Conservation (phyloP, 73 alveolate genomes). For the Tetrahymena elliotti region DNA sequence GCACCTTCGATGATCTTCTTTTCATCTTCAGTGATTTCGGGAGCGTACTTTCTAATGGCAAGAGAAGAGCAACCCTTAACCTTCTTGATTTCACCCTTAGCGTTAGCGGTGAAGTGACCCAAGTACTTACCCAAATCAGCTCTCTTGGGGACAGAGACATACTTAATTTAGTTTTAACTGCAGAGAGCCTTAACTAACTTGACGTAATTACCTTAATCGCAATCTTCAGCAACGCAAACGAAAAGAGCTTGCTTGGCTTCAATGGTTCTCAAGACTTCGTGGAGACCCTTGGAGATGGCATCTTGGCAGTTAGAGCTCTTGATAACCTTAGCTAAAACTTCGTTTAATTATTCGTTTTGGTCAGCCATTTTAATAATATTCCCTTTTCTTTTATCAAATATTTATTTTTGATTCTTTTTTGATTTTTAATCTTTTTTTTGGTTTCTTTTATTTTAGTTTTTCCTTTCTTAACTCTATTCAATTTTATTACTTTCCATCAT, state of each 20-base stretch:
- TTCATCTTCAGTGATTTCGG: slow-evolving; percentile 1
- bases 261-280: neutral
- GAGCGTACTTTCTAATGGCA: neutral
- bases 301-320: slow-evolving; percentile 3
- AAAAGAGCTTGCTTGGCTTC: slow-evolving; percentile 1
- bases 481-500: neutral
- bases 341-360: neutral
- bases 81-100: neutral
- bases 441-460: neutral
- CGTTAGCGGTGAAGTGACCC: slow-evolving; percentile 3
- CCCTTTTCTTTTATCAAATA: neutral
- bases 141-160: neutral
- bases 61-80: neutral
- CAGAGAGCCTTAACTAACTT: neutral
- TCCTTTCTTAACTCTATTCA: neutral
- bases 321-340: neutral
- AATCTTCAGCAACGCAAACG: slow-evolving; percentile 1
- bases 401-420: neutral
- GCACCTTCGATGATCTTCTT: slow-evolving; percentile 2
- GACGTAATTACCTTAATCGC: neutral
- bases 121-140: neutral
- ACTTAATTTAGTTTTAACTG: neutral
- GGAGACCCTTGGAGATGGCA: slow-evolving; percentile 5
- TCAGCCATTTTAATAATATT: neutral
- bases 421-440: neutral